These are phyloP conservation scores for Zostera marina DNA, from an alignment of 116 monocot genomes.

Conservation along the genomic window DNA sequence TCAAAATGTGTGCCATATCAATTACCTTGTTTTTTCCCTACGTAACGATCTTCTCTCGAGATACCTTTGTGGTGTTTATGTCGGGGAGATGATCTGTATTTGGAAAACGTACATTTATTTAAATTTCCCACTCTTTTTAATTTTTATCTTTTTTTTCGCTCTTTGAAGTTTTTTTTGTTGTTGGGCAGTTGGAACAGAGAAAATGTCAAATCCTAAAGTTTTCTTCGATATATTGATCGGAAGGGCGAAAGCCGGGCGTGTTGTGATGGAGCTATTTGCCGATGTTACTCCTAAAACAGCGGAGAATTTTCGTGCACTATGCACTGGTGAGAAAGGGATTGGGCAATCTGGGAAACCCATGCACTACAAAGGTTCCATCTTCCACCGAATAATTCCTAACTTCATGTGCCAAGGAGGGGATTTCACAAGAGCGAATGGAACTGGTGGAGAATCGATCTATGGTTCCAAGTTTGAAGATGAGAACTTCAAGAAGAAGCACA, in stretches of 20 bases:
- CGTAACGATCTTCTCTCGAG: neutral
- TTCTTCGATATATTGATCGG: slow-evolving; percentile 39
- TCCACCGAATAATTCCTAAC: slow-evolving; percentile 20
- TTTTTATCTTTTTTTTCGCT: neutral
- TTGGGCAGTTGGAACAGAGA: neutral
- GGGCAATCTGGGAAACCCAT: slow-evolving; percentile 19
- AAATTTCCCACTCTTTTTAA: neutral
- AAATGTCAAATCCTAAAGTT: slow-evolving; percentile 28
- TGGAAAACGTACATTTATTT: slow-evolving; percentile 3
- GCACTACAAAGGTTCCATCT: slow-evolving; percentile 25
- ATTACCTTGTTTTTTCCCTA: neutral
- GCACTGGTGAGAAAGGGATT: slow-evolving; percentile 19
- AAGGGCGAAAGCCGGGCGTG: slow-evolving; percentile 23
- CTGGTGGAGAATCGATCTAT: slow-evolving; percentile 29
- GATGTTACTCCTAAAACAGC: slow-evolving; percentile 28
- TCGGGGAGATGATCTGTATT: neutral
- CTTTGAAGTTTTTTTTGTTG: neutral
- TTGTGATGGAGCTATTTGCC: slow-evolving; percentile 43
- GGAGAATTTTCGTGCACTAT: slow-evolving; percentile 39
- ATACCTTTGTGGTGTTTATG: neutral
- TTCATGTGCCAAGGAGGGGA: slow-evolving; percentile 41
- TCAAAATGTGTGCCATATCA: slow-evolving; percentile 23
- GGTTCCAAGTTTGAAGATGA: slow-evolving; percentile 20
- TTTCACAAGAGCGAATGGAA: slow-evolving; percentile 25
- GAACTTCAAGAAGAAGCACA: slow-evolving; percentile 33